Evolutionary conservation across 352 stramenopile genomes (phyloP).

Genomic region (Phytopythium montanum): DNA sequence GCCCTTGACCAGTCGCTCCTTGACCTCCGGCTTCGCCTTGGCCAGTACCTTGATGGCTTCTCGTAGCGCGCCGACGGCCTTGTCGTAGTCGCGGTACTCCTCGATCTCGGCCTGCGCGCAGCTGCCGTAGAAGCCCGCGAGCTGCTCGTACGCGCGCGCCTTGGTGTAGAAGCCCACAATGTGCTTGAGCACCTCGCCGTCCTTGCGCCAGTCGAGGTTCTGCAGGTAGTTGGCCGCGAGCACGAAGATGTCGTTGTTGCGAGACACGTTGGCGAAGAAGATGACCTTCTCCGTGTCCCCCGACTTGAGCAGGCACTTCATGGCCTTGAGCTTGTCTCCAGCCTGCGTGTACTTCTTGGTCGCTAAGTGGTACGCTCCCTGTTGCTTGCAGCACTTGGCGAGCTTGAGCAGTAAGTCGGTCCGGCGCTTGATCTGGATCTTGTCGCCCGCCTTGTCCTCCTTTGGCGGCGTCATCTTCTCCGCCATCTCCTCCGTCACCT

Average conservation of each 20-base stretch:
- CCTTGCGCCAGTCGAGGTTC: constrained; percentile 92
- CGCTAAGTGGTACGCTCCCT: constrained; percentile 90
- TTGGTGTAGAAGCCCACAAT: constrained; percentile 96
- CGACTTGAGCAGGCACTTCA: constrained; percentile 95
- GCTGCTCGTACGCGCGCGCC: constrained; percentile 89
- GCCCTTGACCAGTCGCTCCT: constrained; percentile 56
- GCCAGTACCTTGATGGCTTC: constrained; percentile 86
- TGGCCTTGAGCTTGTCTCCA: constrained; percentile 89
- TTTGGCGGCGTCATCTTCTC: constrained; percentile 91
- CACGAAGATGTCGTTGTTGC: constrained; percentile 93
- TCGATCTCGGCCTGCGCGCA: constrained; percentile 93
- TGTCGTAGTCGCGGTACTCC: constrained; percentile 94
- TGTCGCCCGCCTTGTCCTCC: constrained; percentile 44
- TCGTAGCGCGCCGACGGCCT: constrained; percentile 87
- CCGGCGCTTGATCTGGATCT: constrained; percentile 47
- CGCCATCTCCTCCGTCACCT: constrained; percentile 90
- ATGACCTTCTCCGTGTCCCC: constrained; percentile 95
- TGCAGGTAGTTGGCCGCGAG: constrained; percentile 95
- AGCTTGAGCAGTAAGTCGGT: constrained; percentile 88
- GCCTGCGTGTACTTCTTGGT: constrained; percentile 96
- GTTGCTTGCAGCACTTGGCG: constrained; percentile 91
- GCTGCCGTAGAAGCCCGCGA: constrained; percentile 89
- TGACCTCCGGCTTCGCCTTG: constrained; percentile 69
- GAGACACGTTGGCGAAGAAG: constrained; percentile 92
- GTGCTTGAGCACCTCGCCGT: constrained; percentile 89